Evolutionary conservation across 163 green algal genomes (phyloP), one percentile per base, ranked within the genome.

Genomic region (Prototheca cutis): DNA sequence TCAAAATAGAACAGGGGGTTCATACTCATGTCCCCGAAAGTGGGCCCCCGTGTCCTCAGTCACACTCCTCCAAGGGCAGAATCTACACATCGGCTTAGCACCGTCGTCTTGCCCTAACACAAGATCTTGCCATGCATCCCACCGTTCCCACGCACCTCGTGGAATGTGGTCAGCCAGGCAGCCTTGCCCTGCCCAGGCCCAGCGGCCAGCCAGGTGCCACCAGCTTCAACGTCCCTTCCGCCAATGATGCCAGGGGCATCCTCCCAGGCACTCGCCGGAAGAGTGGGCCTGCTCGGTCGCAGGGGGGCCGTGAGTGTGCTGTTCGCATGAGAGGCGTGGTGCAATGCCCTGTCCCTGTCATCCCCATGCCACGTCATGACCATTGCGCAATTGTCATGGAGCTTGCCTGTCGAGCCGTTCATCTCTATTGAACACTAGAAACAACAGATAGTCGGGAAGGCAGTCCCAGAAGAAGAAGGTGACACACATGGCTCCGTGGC

Each of bases 391-490:
- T n/a, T n/a, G n/a, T n/a, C n/a, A n/a, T n/a, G n/a, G n/a, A n/a
- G 36, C 49, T 56, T 40, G 51, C 54, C 62, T 42, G 10, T 47
- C 39, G 7, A 70, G 30, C 27, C 27, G 15, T 34, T 70, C 62
- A 48, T 70, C 62, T 29, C 62, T 25, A 24, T 70, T 70, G 28
- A 70, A 70, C 33, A 27, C 17, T 25, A 70, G 5, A 3, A 70
- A 4, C 2, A 70, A 31, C 17, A 27, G 13, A 28, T 52, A 48
- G 7, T 58, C 28, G 4, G 4, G 6, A 34, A 63, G 33, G 17
- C 17, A 39, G 28, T 70, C 28, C 36, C 53, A 66, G 25, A 45
- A 17, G 28, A 66, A 28, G 19, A 66, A 58, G 15, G 28, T 30
- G 28, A 66, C 21, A 29, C 59, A 66, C 59, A 66, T 66, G 10